Base-by-base conservation (phyloP, 305 asterid species). In the Nicotiana rustica region DNA sequence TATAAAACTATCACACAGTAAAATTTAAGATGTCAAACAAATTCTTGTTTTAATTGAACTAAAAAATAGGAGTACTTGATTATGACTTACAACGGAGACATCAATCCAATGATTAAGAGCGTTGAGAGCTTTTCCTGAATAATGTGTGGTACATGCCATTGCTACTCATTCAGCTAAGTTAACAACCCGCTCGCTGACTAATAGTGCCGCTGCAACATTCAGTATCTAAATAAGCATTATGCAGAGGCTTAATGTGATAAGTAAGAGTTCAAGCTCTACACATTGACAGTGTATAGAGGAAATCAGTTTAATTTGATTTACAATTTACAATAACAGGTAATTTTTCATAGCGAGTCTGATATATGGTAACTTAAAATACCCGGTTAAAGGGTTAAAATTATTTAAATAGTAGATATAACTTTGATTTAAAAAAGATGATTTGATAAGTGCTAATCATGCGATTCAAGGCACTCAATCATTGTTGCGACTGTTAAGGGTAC, bases 151-250 rank as follows among this genome's bases (percentile, higher is more conserved):
- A 38, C 88, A 89, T 15, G 91, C 90, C 70, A 89, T 82, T 31
- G 67, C 84, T 78, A 89, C 73, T 61, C 92, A 89, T 55, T 88
- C 90, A 10, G 79, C 90, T 31, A 91, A 77, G 77, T 69, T 80
- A 62, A 44, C 0, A 36, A 86, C 90, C 35, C 35, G 44, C 71
- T 91, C 91, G 55, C 90, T 82, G 15, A 91, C 90, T 80, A 86
- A 69, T 83, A 91, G 83, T 6, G 90, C 89, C 15, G 89, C 92
- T 41, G 88, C 92, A 38, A 92, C 91, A 67, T 90, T 90, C 77
- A 89, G 6, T 35, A 35, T 35, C 38, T 35, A 4, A 35, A 35
- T 35, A 4, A 4, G 6, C 6, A 35, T 35, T 35, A 35, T 35
- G 6, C 38, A 35, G 35, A 33, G 35, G 4, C 35, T 3, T 33